Evolutionary conservation across 1,284 basidiomycete species (phyloP).

Genomic region (Cryptococcus sp.): DNA sequence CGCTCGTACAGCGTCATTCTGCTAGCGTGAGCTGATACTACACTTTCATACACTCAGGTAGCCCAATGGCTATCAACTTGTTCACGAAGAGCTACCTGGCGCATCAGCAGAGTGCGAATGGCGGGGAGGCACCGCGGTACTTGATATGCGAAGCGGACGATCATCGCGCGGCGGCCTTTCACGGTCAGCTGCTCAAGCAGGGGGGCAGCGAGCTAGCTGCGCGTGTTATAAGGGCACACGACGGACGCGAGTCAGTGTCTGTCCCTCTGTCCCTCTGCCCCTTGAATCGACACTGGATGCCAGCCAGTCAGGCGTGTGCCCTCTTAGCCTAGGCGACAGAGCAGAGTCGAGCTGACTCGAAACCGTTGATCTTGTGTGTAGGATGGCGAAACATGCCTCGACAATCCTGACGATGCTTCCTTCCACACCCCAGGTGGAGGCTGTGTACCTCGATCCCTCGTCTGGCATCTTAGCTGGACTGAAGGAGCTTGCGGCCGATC

Average conservation of each 20-base stretch:
- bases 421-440: constrained; percentile 54
- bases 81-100: constrained; percentile 46
- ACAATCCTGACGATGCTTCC: constrained; percentile 58
- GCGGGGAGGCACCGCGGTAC: constrained; percentile 15
- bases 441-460: constrained; percentile 50
- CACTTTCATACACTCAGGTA: constrained; percentile 22
- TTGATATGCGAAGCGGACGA: constrained; percentile 49
- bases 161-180: constrained; percentile 33
- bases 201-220: constrained; percentile 26
- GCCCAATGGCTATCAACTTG: constrained; percentile 51
- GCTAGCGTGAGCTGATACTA: background rate
- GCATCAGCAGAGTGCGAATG: constrained; percentile 14
- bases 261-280: background rate
- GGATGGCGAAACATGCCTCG: constrained; percentile 51
- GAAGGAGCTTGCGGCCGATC: constrained; percentile 7
- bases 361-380: constrained; percentile 14
- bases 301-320: background rate
- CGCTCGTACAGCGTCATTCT: too few species aligned
- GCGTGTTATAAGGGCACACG: constrained; percentile 27
- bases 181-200: constrained; percentile 26
- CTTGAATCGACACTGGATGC: too few species aligned
- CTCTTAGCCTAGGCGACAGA: background rate
- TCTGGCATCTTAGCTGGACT: constrained; percentile 34
- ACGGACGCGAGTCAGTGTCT: constrained; percentile 34
- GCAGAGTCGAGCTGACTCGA: too few species aligned